Conservation (phyloP, 1,139 yeast genomes). For the Pichia sp. region DNA sequence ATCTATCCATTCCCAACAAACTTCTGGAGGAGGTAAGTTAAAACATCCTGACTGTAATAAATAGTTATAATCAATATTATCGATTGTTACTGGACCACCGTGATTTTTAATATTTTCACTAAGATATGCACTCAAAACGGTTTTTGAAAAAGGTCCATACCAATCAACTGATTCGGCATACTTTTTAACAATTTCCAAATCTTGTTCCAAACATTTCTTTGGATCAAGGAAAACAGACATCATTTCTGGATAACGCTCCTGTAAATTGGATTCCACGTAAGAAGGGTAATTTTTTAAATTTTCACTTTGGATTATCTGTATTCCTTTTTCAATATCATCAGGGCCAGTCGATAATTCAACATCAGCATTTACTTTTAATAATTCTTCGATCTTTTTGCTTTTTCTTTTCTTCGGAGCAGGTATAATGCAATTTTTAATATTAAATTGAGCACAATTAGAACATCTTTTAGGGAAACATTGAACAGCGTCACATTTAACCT, state of each 20-base stretch:
- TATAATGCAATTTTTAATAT: conserved; percentile 43
- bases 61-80: conserved; percentile 62
- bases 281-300: conserved; percentile 3
- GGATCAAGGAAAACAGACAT: conserved; percentile 18
- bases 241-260: conserved; percentile 18
- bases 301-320: too few relatives aligned
- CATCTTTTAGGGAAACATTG: conserved; percentile 42
- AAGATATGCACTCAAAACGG: conserved; percentile 21
- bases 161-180: conserved; percentile 19
- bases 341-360: background rate
- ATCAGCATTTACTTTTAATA: conserved; percentile 12
- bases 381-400: conserved; percentile 20
- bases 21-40: conserved; percentile 52
- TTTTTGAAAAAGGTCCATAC: conserved; percentile 18
- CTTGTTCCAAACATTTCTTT: conserved; percentile 13
- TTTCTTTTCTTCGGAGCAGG: conserved; percentile 33
- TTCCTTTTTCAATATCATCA: background rate
- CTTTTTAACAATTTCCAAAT: conserved; percentile 9
- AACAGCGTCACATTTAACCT: conserved; percentile 49
- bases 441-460: conserved; percentile 51
- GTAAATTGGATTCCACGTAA: conserved; percentile 14
- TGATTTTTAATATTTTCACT: conserved; percentile 22
- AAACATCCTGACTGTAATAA: conserved; percentile 69
- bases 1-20: conserved; percentile 56
- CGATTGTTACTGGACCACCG: conserved; percentile 35